phyloP scores from a whole-genome alignment of 306 rosid species.

The Cicer cuneatum region DNA sequence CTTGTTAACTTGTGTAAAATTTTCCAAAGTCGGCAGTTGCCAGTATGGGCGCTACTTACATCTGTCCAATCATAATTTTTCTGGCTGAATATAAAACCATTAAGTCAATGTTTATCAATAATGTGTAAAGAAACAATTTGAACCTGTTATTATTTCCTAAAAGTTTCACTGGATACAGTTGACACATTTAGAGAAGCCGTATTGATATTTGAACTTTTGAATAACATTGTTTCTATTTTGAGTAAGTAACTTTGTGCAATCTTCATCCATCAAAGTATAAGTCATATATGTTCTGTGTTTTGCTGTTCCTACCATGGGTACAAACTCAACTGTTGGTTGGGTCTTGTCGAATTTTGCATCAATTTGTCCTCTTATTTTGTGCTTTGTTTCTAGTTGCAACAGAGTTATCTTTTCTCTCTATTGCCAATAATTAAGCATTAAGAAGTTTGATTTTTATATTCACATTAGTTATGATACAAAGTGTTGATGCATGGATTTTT shows the following conservation, averaged over 20 bases:
- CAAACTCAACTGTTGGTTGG: background rate
- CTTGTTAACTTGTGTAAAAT: conserved; percentile 26
- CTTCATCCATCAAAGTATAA: background rate
- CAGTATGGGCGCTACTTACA: conserved; percentile 8
- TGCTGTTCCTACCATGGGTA: background rate
- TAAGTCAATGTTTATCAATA: conserved; percentile 8
- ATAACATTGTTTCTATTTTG: background rate
- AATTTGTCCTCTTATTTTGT: background rate
- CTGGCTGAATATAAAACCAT: background rate
- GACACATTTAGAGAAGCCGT: conserved; percentile 1
- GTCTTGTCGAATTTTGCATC: background rate
- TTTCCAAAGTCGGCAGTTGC: conserved; percentile 32
- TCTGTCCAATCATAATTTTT: background rate
- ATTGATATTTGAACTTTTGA: conserved; percentile 8
- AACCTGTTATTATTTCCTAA: conserved; percentile 10
- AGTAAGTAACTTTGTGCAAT: background rate
- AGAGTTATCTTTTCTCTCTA: conserved; percentile 1
- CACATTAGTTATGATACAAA: background rate
- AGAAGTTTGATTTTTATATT: background rate
- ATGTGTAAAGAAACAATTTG: conserved; percentile 17
- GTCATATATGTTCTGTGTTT: background rate
- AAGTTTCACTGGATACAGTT: background rate
- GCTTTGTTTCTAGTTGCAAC: background rate
- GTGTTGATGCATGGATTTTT: background rate
- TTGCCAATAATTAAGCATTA: background rate